Percentiles rank a stretch among this genome's conserved stretches.
Evolutionary conservation across 2,329 filamentous ascomycete species (phyloP).

Genomic region (Scopulariopsis brevicaulis): DNA sequence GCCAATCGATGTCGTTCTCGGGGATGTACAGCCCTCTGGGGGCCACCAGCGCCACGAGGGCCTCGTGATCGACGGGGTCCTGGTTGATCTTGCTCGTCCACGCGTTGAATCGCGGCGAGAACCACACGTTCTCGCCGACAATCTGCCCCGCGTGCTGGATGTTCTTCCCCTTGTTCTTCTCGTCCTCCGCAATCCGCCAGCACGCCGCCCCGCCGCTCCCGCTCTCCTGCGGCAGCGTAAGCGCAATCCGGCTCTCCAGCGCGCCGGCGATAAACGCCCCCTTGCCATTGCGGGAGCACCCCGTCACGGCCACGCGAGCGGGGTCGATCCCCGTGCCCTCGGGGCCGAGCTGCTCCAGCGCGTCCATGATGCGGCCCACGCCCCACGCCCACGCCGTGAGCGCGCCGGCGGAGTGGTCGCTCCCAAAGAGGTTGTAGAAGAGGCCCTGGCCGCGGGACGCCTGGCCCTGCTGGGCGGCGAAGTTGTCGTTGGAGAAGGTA

Average conservation of each 20-base stretch:
- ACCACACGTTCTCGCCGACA: slow-evolving; percentile 52
- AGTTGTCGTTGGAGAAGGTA: slow-evolving; percentile 46
- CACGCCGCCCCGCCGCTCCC: slow-evolving; percentile 50
- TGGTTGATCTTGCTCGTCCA: slow-evolving; percentile 32
- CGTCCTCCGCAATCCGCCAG: slow-evolving; percentile 42
- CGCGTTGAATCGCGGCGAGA: slow-evolving; percentile 40
- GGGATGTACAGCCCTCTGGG: slow-evolving; percentile 42
- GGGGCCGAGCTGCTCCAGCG: slow-evolving; percentile 36
- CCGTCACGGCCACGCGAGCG: slow-evolving; percentile 42
- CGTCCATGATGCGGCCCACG: slow-evolving; percentile 48
- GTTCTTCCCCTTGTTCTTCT: slow-evolving; percentile 40
- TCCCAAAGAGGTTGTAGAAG: slow-evolving; percentile 49
- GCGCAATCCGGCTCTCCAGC: slow-evolving; percentile 43
- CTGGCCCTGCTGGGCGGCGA: slow-evolving; percentile 35
- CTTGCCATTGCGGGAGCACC: slow-evolving; percentile 54
- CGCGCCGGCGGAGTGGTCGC: slow-evolving; percentile 41
- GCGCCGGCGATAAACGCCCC: slow-evolving; percentile 51
- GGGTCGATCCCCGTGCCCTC: slow-evolving; percentile 35
- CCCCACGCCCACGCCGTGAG: slow-evolving; percentile 54
- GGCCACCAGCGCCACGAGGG: slow-evolving; percentile 42
- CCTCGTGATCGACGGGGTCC: slow-evolving; percentile 46
- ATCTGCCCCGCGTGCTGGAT: slow-evolving; percentile 50
- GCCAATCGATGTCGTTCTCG: slow-evolving; percentile 49
- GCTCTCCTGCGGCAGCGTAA: slow-evolving; percentile 52
- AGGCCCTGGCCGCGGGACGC: slow-evolving; percentile 41